Percentiles rank a stretch among this genome's conserved stretches.
Conservation (phyloP, 2,329 filamentous ascomycete genomes). For the Microthyrium microscopicum region DNA sequence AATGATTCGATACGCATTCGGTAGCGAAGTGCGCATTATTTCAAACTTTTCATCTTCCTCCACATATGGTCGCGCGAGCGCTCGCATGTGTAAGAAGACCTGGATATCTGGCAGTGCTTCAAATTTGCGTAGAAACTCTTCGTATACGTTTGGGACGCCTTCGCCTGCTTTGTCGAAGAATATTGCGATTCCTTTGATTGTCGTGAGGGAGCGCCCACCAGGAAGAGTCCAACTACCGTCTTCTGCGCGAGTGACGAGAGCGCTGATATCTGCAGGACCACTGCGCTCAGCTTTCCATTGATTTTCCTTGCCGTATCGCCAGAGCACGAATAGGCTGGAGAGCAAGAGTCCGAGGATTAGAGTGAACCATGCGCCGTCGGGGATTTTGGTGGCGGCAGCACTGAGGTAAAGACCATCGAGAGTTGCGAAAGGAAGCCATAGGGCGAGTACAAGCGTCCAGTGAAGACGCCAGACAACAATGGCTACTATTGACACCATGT, state of each 20-base stretch:
- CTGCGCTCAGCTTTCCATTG: slow-evolving; percentile 56
- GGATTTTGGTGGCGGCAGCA: slow-evolving; percentile 54
- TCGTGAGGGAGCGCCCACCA: slow-evolving; percentile 24
- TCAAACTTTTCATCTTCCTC: slow-evolving; percentile 32
- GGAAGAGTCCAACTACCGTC: slow-evolving; percentile 22
- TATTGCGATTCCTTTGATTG: slow-evolving; percentile 41
- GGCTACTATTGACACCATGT: slow-evolving; percentile 55
- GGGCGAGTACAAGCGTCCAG: slow-evolving; percentile 40
- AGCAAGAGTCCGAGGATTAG: slow-evolving; percentile 47
- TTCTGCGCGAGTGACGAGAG: slow-evolving; percentile 22
- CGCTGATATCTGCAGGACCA: slow-evolving; percentile 38
- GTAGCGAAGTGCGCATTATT: slow-evolving; percentile 30
- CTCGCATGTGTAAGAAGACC: slow-evolving; percentile 60
- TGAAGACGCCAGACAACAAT: slow-evolving; percentile 55
- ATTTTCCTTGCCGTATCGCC: slow-evolving; percentile 63
- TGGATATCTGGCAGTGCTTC: slow-evolving; percentile 48
- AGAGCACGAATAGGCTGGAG: slow-evolving; percentile 50
- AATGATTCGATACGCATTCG: slow-evolving; percentile 51
- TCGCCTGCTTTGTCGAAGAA: slow-evolving; percentile 66
- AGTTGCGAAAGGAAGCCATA: slow-evolving; percentile 46
- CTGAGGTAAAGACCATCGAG: slow-evolving; percentile 56
- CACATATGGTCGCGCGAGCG: slow-evolving; percentile 40
- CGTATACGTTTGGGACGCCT: slow-evolving; percentile 48
- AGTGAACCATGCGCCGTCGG: slow-evolving; percentile 65
- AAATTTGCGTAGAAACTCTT: slow-evolving; percentile 58